Conservation (phyloP, 345 rosid genomes). For the Heritiera fomes region DNA sequence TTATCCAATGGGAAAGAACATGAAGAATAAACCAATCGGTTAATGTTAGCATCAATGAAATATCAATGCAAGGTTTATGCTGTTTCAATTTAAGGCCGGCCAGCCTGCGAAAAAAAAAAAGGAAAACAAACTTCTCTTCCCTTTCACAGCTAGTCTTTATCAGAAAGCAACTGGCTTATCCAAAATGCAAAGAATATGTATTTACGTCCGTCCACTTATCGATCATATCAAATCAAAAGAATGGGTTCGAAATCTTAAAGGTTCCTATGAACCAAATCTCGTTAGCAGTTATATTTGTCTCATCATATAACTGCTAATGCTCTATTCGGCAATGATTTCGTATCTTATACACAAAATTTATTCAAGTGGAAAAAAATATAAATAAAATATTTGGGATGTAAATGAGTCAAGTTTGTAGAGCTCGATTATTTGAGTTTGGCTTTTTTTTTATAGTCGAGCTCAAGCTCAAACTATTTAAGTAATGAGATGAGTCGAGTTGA, state of each 20-base stretch:
- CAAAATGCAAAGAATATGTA: background rate
- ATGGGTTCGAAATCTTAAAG: background rate
- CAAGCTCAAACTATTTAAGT: too few species aligned
- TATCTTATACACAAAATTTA: background rate
- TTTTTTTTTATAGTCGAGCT: too few species aligned
- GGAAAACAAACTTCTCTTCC: background rate
- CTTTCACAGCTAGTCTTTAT: background rate
- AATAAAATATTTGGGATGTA: background rate
- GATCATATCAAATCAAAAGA: too few species aligned
- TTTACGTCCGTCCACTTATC: background rate
- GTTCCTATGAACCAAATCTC: background rate
- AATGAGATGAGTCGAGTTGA: too few species aligned
- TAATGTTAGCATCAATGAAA: background rate
- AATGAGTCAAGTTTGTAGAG: too few species aligned
- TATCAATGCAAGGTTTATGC: background rate
- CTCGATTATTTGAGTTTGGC: too few species aligned
- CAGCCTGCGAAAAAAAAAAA: constrained; percentile 14
- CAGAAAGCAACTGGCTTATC: background rate
- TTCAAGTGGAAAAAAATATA: background rate
- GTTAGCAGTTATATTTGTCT: background rate
- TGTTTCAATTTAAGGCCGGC: background rate
- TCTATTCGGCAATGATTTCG: background rate
- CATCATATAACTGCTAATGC: background rate
- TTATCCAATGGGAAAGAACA: background rate
- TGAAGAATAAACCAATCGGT: background rate